Base-by-base conservation (phyloP, 2,329 filamentous ascomycete genomes). In the Claviceps sorghi region DNA sequence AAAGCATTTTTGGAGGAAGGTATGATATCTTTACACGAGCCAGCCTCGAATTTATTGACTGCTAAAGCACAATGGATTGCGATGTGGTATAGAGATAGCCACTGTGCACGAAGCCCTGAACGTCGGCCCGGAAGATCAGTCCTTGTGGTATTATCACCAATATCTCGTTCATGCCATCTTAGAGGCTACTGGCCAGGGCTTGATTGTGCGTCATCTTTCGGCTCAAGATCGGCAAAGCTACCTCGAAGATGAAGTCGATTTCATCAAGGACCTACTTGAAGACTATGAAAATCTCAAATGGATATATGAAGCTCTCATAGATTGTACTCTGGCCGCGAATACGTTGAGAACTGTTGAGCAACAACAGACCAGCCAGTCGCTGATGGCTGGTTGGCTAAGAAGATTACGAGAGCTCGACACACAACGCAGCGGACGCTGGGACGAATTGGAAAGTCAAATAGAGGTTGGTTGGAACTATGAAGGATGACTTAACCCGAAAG, bases 61-160 rank as follows among this genome's bases (percentile, higher is more conserved):
- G 13, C 21, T 7, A 26, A 50, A 21, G 4, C 40, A 47, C 32
- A 42, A 15, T n/a, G 48, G 41, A 6, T 54, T 26, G 1, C 52
- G n/a, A 55, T 38, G 17, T 41, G 17, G 10, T 10, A 26, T 49
- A 76, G 93, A 98, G 69, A 74, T 97, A 49, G 74, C 78, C 29
- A 71, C 87, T 44, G 83, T 95, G 29, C 82, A 84, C 52, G 78
- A 83, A 53, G 90, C 86, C 0, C 74, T 97, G 48, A 93, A 89
- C 54, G 87, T 88, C 40, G 90, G 94, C 53, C 89, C 91, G 0
- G 89, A 95, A 59, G 91, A 97, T 64, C 91, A 97, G 64, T 95
- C 89, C 19, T 75, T 96, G 6, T 98, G 93, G 90, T 95, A 94
- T 67, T 97, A 98, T 63, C 89, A 97, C 65, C 86, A 93, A 60